phyloP scores from a whole-genome alignment of 1,284 basidiomycete genomes.

The Athelia sp. region DNA sequence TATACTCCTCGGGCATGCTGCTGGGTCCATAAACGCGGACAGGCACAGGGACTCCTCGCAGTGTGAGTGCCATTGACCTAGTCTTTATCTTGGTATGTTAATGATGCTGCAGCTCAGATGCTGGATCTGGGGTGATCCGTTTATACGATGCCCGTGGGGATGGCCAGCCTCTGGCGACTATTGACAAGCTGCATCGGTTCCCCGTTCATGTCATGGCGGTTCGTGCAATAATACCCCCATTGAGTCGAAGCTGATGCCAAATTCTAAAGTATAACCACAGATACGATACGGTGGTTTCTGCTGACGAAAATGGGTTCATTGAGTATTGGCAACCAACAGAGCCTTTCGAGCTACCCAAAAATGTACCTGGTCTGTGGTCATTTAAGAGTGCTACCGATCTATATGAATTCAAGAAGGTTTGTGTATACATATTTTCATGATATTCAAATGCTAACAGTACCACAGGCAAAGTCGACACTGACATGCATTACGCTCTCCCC shows the following conservation, averaged over 20 bases:
- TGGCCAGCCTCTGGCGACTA: conserved; percentile 68
- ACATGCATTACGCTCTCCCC: conserved; percentile 91
- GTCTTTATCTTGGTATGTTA: conserved; percentile 10
- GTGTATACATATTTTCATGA: conserved; percentile 7
- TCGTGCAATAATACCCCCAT: conserved; percentile 27
- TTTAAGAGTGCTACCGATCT: conserved; percentile 91
- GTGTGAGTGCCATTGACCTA: conserved; percentile 48
- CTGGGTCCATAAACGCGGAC: conserved; percentile 89
- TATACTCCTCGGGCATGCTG: conserved; percentile 84
- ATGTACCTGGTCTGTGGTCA: conserved; percentile 79
- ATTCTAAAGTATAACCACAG: conserved; percentile 76
- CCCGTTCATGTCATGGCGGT: conserved; percentile 92
- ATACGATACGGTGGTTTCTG: conserved; percentile 90
- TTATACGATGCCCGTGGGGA: conserved; percentile 93
- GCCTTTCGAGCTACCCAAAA: conserved; percentile 80
- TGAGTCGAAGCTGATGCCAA: conserved; percentile 5
- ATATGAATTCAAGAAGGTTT: conserved; percentile 97
- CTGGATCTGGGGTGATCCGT: conserved; percentile 68
- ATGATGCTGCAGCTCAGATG: conserved; percentile 65
- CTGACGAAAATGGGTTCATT: conserved; percentile 91
- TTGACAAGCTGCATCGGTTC: conserved; percentile 77
- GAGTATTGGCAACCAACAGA: conserved; percentile 95
- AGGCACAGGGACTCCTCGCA: conserved; percentile 85
- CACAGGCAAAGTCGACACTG: conserved; percentile 84
- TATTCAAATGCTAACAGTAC: not conserved